Evolutionary conservation across 257 asterid genomes (phyloP), one percentile per base, ranked within the genome.

Genomic region (Fraxinus quadrangulata): DNA sequence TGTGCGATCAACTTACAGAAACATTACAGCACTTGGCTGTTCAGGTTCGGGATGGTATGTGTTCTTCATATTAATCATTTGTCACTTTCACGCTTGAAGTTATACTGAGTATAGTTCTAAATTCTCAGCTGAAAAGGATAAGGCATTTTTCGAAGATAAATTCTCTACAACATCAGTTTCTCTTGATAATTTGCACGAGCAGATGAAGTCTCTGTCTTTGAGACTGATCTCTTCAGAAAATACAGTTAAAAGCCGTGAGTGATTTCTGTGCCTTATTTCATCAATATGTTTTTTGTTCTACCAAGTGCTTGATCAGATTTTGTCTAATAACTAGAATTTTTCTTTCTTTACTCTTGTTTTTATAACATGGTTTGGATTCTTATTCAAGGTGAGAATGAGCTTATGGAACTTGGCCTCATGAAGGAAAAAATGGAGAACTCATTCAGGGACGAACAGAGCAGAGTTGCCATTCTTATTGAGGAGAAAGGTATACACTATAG

Each of bases 121-220:
- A 77, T 75, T 45, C 73, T 67, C 97, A 96, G 99, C 98, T 81
- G 98, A 90, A 87, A 89, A 90, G 80, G 96, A 90, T 85, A 96
- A 89, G 83, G 87, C 82, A 42, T 85, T 19, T 72, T 87, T 92
- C 72, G 98, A 90, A 86, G 94, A 87, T 75, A 96, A 89, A 84
- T 79, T 92, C 72, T 93, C 96, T 74, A 84, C 92, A 75, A 84
- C 93, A 74, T 93, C 98, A 67, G 89, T 65, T 81, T 85, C 90
- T 87, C 86, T 92, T 78, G 94, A 89, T 84, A 85, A 81, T 78
- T 84, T 93, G 86, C 88, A 93, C 37, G 92, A 85, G 77, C 86
- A 87, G 81, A 83, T 91, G 88, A 85, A 88, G 81, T 83, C 88
- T 70, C 76, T 90, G 81, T 89, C 92, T 81, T 78, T 84, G 81